Evolutionary conservation across 1,139 yeast genomes (phyloP).

Genomic region (Candida frijolesensis): DNA sequence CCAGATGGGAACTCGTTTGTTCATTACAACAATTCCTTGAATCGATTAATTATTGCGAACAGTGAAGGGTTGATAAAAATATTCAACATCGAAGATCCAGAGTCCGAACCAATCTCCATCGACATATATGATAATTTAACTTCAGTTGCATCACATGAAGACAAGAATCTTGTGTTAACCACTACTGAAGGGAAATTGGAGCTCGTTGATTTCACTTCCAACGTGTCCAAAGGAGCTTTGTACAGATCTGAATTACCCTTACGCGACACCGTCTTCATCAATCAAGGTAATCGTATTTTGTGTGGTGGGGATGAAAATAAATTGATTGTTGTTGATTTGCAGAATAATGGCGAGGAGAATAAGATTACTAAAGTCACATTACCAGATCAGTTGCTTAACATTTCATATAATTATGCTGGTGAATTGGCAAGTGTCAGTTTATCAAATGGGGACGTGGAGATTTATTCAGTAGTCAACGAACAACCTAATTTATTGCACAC

Average conservation of each 20-base stretch:
- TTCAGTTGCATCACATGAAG: constrained; percentile 26
- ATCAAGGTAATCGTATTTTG: constrained; percentile 68
- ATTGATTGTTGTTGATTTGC: constrained; percentile 54
- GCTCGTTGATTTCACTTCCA: constrained; percentile 23
- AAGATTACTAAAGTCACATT: constrained; percentile 28
- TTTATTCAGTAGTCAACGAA: constrained; percentile 61
- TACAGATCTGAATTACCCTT: constrained; percentile 61
- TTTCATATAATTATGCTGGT: constrained; percentile 64
- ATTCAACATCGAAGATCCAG: constrained; percentile 47
- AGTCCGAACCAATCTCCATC: constrained; percentile 57
- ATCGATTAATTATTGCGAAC: constrained; percentile 51
- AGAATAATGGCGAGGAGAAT: constrained; percentile 11
- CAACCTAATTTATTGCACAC: constrained; percentile 39
- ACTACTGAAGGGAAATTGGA: constrained; percentile 41
- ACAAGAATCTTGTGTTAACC: constrained; percentile 29
- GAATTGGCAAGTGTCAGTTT: constrained; percentile 43
- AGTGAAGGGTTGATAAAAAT: constrained; percentile 53
- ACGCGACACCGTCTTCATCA: constrained; percentile 65
- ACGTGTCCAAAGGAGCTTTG: constrained; percentile 27
- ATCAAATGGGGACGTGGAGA: constrained; percentile 65
- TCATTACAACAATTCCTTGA: constrained; percentile 30
- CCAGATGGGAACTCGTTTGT: constrained; percentile 52
- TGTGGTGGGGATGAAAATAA: constrained; percentile 80
- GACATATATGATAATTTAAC: constrained; percentile 51
- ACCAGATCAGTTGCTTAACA: constrained; percentile 58